Evolutionary conservation across 148 eudicot species (phyloP).

Genomic region (Arbutus unedo): DNA sequence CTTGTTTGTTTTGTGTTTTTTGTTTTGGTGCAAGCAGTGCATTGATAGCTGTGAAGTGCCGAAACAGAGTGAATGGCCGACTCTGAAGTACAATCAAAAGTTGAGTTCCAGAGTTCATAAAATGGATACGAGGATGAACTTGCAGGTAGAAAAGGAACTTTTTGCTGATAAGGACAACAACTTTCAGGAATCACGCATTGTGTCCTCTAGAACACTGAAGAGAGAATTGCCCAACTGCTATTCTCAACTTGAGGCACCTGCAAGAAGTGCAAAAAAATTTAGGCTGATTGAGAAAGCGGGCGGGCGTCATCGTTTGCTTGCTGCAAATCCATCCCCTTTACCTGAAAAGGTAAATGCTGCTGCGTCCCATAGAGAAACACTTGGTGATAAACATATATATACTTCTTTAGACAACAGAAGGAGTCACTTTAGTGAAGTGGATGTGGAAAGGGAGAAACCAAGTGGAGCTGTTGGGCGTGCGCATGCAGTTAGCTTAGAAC

Average conservation of each 20-base stretch:
- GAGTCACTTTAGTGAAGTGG: constrained; percentile 32
- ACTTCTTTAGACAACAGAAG: constrained; percentile 31
- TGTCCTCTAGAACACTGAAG: constrained; percentile 37
- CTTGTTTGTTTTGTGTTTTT: neutral
- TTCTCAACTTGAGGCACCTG: constrained; percentile 33
- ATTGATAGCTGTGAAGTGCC: constrained; percentile 30
- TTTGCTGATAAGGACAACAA: constrained; percentile 19
- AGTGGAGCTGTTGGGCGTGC: constrained; percentile 44
- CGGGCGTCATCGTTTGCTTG: constrained; percentile 22
- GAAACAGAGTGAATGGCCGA: constrained; percentile 34
- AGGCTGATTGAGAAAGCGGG: constrained; percentile 34
- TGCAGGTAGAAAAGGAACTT: constrained; percentile 25
- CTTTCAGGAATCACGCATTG: constrained; percentile 30
- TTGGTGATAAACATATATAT: constrained; percentile 36
- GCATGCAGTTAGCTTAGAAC: constrained; percentile 31
- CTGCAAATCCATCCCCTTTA: constrained; percentile 25
- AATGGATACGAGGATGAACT: constrained; percentile 20
- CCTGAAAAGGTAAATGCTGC: constrained; percentile 63
- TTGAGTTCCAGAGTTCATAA: constrained; percentile 25
- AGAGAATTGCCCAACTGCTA: constrained; percentile 32
- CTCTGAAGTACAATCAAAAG: constrained; percentile 25
- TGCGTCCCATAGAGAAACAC: constrained; percentile 39
- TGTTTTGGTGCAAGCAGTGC: constrained; percentile 31
- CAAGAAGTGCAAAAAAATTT: constrained; percentile 31
- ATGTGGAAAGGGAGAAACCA: constrained; percentile 40